Evolutionary conservation across 805 yeast genomes (phyloP).

Genomic region (Sungouiella blattae): DNA sequence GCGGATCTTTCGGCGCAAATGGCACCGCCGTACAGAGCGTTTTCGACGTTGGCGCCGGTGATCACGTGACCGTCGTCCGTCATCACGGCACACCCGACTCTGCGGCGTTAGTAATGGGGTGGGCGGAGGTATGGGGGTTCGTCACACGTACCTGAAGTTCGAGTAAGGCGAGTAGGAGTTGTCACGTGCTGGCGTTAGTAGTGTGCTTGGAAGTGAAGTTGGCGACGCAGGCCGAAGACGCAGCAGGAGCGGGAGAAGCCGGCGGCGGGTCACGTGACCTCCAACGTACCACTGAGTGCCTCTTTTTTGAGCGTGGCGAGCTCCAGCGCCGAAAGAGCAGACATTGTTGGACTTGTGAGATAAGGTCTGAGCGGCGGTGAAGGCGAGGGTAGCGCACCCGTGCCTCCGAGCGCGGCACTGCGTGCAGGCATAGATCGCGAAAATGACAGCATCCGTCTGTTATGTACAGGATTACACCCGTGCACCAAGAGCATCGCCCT

Average conservation of each 20-base stretch:
- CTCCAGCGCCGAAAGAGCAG: slow-evolving; percentile 19
- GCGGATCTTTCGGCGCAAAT: slow-evolving; percentile 42
- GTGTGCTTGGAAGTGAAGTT: too few species aligned
- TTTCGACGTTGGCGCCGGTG: slow-evolving; percentile 86
- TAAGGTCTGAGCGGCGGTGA: not conserved
- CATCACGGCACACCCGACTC: slow-evolving; percentile 80
- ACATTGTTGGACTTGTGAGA: slow-evolving; percentile 10
- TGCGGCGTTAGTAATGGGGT: slow-evolving; percentile 17
- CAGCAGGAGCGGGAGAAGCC: too few species aligned
- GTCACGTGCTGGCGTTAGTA: slow-evolving; percentile 39
- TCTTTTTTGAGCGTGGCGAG: slow-evolving; percentile 23
- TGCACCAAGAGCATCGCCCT: too few species aligned
- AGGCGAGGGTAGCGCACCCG: not conserved
- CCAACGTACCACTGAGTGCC: slow-evolving; percentile 24
- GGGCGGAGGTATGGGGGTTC: not conserved
- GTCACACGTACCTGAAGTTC: slow-evolving; percentile 47
- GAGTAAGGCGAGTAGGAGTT: slow-evolving; percentile 69
- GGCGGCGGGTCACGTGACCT: too few species aligned
- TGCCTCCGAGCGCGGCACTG: not conserved
- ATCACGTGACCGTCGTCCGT: slow-evolving; percentile 47
- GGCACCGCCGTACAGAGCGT: slow-evolving; percentile 77
- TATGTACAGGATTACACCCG: too few species aligned
- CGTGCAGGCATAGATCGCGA: too few species aligned
- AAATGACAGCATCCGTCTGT: too few species aligned
- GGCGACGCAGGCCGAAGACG: too few species aligned